Conservation (phyloP, 306 rosid species). For the Geum urbanum region DNA sequence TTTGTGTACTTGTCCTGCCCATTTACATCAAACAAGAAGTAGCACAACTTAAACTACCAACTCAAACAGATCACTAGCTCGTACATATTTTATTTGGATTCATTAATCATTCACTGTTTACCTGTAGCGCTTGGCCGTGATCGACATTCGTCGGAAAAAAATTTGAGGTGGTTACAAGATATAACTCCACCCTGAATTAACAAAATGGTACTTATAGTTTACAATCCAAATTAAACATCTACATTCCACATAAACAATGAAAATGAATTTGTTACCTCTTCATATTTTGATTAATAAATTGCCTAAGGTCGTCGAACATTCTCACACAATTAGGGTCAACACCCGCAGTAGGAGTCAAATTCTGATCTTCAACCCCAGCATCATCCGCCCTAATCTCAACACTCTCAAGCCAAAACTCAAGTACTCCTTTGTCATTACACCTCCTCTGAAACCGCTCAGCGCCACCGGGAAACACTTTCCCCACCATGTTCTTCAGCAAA, state of each 20-base stretch:
- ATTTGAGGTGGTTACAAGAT: not conserved
- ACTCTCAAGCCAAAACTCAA: conserved; percentile 93
- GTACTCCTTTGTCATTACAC: conserved; percentile 79
- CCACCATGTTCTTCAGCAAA: conserved; percentile 91
- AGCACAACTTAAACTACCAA: not conserved
- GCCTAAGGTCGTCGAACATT: conserved; percentile 47
- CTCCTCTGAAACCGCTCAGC: conserved; percentile 64
- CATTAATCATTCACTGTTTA: conserved; percentile 19
- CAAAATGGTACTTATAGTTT: not conserved
- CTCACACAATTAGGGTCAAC: conserved; percentile 42
- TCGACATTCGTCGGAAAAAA: not conserved
- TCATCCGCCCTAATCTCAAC: conserved; percentile 71
- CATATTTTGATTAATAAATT: conserved; percentile 54
- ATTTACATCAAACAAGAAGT: not conserved
- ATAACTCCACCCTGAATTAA: conserved; percentile 39
- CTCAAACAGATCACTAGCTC: not conserved
- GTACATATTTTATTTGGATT: not conserved
- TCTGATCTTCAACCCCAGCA: conserved; percentile 67
- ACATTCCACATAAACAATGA: not conserved
- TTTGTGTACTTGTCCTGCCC: conserved; percentile 50
- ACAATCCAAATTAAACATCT: not conserved
- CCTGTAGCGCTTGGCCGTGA: conserved; percentile 48
- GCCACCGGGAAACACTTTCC: conserved; percentile 82
- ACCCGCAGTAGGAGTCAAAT: conserved; percentile 55
- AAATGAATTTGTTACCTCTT: conserved; percentile 34